These are phyloP conservation scores for Glarea lozoyensis DNA, from an alignment of 495 filamentous ascomycete genomes.

Conservation along the genomic window DNA sequence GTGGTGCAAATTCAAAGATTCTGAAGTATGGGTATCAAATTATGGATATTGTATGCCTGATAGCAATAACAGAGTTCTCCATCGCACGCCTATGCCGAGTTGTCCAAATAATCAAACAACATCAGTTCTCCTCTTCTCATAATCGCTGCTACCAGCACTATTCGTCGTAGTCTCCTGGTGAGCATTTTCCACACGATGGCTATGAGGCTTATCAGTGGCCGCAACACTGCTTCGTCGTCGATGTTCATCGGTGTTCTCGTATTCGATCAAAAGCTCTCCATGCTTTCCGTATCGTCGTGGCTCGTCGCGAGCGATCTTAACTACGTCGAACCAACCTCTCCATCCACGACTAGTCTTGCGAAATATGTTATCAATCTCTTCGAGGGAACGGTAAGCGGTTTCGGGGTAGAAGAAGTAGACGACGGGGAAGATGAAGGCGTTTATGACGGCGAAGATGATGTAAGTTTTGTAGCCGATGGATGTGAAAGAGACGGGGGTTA, in stretches of 20 bases:
- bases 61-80: no score
- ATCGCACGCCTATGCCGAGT: no score
- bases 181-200: slow-evolving; percentile 1
- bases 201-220: background rate
- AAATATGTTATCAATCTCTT: slow-evolving; percentile 73
- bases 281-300: slow-evolving; percentile 63
- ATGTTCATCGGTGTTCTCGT: slow-evolving; percentile 37
- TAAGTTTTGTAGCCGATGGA: slow-evolving; percentile 64
- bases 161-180: background rate
- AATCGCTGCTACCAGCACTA: background rate
- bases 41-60: no score
- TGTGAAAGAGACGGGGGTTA: slow-evolving; percentile 60
- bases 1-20: no score
- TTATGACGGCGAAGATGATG: slow-evolving; percentile 72
- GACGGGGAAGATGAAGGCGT: slow-evolving; percentile 59
- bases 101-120: no score
- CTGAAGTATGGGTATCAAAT: no score
- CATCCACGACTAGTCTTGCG: slow-evolving; percentile 39
- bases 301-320: slow-evolving; percentile 47
- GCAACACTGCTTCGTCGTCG: slow-evolving; percentile 1
- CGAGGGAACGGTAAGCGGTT: slow-evolving; percentile 62
- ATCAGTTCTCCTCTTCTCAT: background rate
- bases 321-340: slow-evolving; percentile 45
- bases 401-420: slow-evolving; percentile 74
- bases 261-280: slow-evolving; percentile 56